Evolutionary conservation across 768 basidiomycete species (phyloP), one percentile per base, ranked within the genome.

Genomic region (Lactarius deliciosus): DNA sequence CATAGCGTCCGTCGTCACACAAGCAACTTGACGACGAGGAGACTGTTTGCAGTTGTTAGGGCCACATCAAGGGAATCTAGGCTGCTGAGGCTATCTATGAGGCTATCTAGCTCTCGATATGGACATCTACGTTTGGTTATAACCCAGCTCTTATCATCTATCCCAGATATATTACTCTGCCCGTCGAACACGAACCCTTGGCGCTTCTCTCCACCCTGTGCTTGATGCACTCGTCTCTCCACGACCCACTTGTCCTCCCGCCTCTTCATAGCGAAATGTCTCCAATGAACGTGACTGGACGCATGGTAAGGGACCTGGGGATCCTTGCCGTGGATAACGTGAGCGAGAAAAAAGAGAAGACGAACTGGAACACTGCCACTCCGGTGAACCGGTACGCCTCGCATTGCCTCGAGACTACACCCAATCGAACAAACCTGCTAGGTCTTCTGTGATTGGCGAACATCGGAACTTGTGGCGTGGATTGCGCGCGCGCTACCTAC

Each of bases 371-470:
- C 0, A 90, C 86, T 68, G 22, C 25, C 10, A 50, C 22, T 91
- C 91, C 0, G 87, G 75, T 86, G 87, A 90, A 5, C 92, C 77
- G 85, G 85, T 25, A 87, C 79, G 66, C 81, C 91, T 25, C 91
- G 93, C 0, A 85, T 86, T 0, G 89, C 86, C 0, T 88, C 88
- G 16, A 87, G 79, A 41, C 89, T 89, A 92, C 0, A 92, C 87
- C 58, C 92, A 76, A 71, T 93, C 92, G 3, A 53, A 10, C 50
- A 25, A 53, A 7, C 50, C 6, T 25, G 25, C 25, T 25, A 5
- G 6, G 11, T 13, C 47, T 11, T 22, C 22, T 25, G 47, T 22
- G 47, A 50, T 50, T 13, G 47, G 47, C 47, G 47, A 20, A 22
- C 47, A 10, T 22, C 22, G n/a, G 47, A 13, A n/a, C n/a, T 50